Percentiles rank a stretch among this genome's conserved stretches.
Conservation (phyloP, 1,284 basidiomycete species). For the Mixia osmundae region DNA sequence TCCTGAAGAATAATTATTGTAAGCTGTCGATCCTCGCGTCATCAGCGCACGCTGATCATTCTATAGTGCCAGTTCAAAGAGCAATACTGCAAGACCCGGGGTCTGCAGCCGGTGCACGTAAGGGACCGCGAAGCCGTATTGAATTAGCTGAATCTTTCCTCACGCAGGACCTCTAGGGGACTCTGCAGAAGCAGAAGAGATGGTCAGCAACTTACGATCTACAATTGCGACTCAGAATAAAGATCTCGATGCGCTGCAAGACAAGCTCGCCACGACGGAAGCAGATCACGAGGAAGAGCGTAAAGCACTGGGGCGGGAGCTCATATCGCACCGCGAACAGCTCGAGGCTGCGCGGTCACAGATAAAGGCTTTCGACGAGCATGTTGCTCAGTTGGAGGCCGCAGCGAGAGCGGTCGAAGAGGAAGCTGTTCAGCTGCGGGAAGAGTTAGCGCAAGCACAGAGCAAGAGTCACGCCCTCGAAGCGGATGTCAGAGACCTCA, state of each 20-base stretch:
- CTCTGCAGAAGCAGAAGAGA: constrained; percentile 47
- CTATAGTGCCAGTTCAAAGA: constrained; percentile 29
- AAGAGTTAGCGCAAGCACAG: too few species aligned
- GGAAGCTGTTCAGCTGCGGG: too few species aligned
- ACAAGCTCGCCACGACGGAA: constrained; percentile 22
- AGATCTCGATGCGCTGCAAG: constrained; percentile 39
- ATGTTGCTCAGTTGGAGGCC: too few species aligned
- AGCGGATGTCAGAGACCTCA: constrained; percentile 12
- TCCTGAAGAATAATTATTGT: constrained; percentile 96
- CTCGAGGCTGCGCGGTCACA: constrained; percentile 24
- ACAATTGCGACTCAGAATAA: constrained; percentile 52
- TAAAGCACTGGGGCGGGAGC: constrained; percentile 5
- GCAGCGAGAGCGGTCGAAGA: too few species aligned
- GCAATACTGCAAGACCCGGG: constrained; percentile 30
- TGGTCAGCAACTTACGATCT: constrained; percentile 54
- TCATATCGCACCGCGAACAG: constrained; percentile 27
- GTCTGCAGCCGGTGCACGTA: constrained; percentile 14
- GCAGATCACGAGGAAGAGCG: constrained; percentile 16
- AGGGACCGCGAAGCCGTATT: constrained; percentile 12
- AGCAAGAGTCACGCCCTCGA: too few species aligned
- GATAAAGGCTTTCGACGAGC: too few species aligned
- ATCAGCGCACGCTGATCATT: constrained; percentile 1
- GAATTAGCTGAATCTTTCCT: constrained; percentile 1
- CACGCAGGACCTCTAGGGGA: constrained; percentile 24
- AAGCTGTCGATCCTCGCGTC: constrained; percentile 21